Evolutionary conservation across 768 basidiomycete genomes (phyloP).

Genomic region (Termitomyces sp.): DNA sequence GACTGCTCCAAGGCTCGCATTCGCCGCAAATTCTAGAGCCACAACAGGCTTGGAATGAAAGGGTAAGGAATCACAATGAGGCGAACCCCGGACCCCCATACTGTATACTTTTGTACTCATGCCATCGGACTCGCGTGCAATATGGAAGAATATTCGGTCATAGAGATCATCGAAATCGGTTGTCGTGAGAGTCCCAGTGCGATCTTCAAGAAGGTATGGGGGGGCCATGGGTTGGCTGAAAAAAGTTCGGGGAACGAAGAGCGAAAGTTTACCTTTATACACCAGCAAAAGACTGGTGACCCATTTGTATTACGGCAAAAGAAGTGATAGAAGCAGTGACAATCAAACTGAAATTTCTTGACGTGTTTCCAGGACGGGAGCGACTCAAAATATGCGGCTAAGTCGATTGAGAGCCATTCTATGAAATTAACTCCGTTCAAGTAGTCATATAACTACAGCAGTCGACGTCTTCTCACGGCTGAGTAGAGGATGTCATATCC

Average conservation of each 20-base stretch:
- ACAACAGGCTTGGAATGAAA: neutral
- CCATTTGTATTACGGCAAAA: neutral
- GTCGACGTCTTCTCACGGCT: too few relatives aligned
- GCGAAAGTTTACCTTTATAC: neutral
- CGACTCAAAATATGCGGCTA: neutral
- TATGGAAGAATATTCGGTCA: neutral
- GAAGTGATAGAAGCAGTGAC: neutral
- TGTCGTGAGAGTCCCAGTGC: neutral
- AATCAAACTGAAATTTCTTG: neutral
- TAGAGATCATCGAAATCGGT: neutral
- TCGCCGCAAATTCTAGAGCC: neutral
- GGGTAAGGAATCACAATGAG: neutral
- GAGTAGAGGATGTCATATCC: too few relatives aligned
- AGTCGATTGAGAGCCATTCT: neutral
- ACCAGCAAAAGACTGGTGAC: neutral
- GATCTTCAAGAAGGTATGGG: constrained; percentile 1
- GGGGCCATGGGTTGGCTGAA: neutral
- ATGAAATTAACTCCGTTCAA: neutral
- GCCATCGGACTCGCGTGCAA: neutral
- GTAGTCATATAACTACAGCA: neutral
- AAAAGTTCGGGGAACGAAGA: neutral
- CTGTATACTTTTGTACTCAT: neutral
- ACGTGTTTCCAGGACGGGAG: neutral
- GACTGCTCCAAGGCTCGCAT: neutral
- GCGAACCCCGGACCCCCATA: neutral